Percentiles rank a stretch among this genome's conserved stretches.
These are phyloP conservation scores for Abrus pulchellus DNA, from an alignment of 306 rosid genomes.

Conservation along the genomic window DNA sequence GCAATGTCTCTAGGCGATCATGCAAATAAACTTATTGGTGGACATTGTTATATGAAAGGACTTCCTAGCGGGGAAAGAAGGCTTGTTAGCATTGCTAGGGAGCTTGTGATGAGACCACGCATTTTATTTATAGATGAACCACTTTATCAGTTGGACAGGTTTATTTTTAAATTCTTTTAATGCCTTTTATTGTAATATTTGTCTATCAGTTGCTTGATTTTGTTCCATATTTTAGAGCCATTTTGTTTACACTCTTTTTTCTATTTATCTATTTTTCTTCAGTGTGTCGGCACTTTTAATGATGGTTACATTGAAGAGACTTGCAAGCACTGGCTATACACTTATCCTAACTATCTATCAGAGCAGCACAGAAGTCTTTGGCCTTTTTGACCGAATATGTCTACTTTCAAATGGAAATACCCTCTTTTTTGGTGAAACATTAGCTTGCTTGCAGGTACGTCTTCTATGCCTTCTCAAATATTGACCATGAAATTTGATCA, in stretches of 20 bases:
- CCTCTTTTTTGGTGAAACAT: constrained; percentile 95
- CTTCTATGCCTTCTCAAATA: constrained; percentile 18
- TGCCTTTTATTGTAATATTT: constrained; percentile 9
- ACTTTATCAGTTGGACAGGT: constrained; percentile 96
- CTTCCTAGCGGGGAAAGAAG: constrained; percentile 95
- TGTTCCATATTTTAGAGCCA: constrained; percentile 11
- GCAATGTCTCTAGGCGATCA: constrained; percentile 94
- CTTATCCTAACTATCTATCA: constrained; percentile 88
- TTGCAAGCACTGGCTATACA: constrained; percentile 95
- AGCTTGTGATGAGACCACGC: constrained; percentile 97
- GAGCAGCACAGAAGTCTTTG: constrained; percentile 99
- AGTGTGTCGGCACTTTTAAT: constrained; percentile 97
- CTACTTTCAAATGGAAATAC: constrained; percentile 99
- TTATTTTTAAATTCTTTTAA: constrained; percentile 29
- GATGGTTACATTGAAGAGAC: constrained; percentile 99
- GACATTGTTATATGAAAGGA: constrained; percentile 97
- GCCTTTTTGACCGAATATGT: constrained; percentile 97
- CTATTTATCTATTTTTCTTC: constrained; percentile 48
- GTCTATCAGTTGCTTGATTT: constrained; percentile 36
- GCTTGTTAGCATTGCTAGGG: constrained; percentile 95
- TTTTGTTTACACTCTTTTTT: constrained; percentile 21
- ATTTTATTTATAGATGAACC: constrained; percentile 95
- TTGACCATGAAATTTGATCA: constrained; percentile 25
- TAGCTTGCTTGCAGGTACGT: constrained; percentile 95
- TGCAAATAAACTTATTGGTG: constrained; percentile 95